These are phyloP conservation scores for Elongisporangium undulatum DNA, from an alignment of 352 stramenopile genomes.

Conservation along the genomic window DNA sequence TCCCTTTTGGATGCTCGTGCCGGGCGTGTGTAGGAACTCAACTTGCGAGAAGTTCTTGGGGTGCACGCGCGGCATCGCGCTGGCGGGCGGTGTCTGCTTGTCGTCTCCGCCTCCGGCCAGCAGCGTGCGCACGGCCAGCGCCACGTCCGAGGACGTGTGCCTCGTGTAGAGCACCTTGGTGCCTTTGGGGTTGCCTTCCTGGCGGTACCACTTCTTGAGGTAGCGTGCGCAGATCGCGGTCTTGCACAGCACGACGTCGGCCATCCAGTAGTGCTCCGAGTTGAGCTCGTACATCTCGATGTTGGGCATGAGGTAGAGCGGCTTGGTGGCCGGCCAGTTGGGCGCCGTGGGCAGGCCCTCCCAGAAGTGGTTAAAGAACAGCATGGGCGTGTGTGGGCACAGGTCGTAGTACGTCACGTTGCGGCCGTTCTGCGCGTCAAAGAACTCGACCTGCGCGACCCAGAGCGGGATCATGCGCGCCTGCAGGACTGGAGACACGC, in stretches of 20 bases:
- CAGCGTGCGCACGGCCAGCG: conserved; percentile 17
- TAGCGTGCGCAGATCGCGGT: conserved; percentile 35
- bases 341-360: conserved; percentile 19
- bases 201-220: conserved; percentile 43
- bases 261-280: conserved; percentile 33
- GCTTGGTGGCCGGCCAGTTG: conserved; percentile 30
- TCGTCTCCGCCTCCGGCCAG: conserved; percentile 1
- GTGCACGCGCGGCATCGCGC: conserved; percentile 4
- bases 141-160: conserved; percentile 51
- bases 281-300: conserved; percentile 61
- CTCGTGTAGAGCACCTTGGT: conserved; percentile 53
- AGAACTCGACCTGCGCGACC: conserved; percentile 27
- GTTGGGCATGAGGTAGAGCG: conserved; percentile 50
- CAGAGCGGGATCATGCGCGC: conserved; percentile 37
- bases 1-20: conserved; percentile 42
- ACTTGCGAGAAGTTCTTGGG: conserved; percentile 39
- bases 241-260: conserved; percentile 49
- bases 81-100: neutral
- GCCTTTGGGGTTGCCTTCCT: conserved; percentile 48
- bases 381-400: conserved; percentile 38
- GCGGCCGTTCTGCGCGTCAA: conserved; percentile 12
- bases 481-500: conserved; percentile 24
- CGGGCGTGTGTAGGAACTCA: conserved; percentile 35
- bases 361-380: conserved; percentile 68
- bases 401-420: conserved; percentile 44